Conservation (phyloP, 129 eudicot species). For the Arctium minus region DNA sequence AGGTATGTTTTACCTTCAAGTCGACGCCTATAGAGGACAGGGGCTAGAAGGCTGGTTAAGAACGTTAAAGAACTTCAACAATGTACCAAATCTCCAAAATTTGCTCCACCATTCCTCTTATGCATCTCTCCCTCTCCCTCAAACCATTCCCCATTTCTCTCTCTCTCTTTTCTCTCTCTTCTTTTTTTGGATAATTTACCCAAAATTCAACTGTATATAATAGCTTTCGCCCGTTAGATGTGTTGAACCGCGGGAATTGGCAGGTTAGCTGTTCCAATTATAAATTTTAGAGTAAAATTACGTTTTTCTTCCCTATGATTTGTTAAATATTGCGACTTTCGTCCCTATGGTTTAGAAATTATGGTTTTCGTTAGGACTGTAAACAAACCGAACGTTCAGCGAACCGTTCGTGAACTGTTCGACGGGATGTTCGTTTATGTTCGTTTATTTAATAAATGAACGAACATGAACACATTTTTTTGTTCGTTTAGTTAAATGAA, state of each 20-base stretch:
- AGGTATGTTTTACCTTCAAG: slow-evolving; percentile 26
- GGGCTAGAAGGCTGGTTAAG: slow-evolving; percentile 43
- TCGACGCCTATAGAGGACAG: slow-evolving; percentile 29
- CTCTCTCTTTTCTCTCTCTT: slow-evolving; percentile 19
- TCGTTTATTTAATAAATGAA: too few species aligned
- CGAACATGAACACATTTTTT: too few species aligned
- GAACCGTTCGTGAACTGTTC: too few species aligned
- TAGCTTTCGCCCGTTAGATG: not conserved
- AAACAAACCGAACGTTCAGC: too few species aligned
- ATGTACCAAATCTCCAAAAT: slow-evolving; percentile 28
- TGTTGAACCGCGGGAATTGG: not conserved
- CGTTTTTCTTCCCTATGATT: not conserved
- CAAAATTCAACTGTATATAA: not conserved
- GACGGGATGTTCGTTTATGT: too few species aligned
- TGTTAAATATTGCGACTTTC: too few species aligned
- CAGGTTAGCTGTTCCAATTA: not conserved
- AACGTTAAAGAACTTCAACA: slow-evolving; percentile 21
- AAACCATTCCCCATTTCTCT: slow-evolving; percentile 31
- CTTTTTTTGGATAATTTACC: not conserved
- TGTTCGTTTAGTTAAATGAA: too few species aligned
- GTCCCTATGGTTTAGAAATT: too few species aligned
- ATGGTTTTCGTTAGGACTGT: too few species aligned
- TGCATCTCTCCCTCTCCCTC: slow-evolving; percentile 19
- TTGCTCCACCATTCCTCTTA: slow-evolving; percentile 34
- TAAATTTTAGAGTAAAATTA: too few species aligned